A percentile compares a stretch with the other conserved stretches of the same genome.
Conservation (phyloP, 352 stramenopile genomes). For the Peronospora belbahrii region DNA sequence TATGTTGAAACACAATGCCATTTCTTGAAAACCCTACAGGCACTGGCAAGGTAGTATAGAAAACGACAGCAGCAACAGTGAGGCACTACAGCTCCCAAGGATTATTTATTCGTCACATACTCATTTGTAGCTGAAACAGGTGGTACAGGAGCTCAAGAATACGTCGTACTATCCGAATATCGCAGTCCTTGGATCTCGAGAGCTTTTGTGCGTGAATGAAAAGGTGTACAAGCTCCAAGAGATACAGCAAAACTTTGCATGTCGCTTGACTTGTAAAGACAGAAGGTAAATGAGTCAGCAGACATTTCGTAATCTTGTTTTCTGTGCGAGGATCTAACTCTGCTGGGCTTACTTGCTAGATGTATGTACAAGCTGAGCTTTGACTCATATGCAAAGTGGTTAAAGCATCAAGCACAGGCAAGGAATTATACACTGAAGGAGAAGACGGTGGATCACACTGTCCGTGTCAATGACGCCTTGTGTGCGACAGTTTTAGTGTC, state of each 20-base stretch:
- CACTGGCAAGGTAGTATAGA: constrained; percentile 88
- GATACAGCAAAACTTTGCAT: constrained; percentile 82
- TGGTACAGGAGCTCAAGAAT: constrained; percentile 93
- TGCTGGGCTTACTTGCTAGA: constrained; percentile 16
- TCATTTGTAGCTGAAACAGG: constrained; percentile 96
- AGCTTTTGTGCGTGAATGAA: constrained; percentile 96
- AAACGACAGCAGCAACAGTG: constrained; percentile 24
- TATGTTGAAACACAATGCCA: constrained; percentile 89
- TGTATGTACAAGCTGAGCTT: constrained; percentile 76
- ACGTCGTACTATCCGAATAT: constrained; percentile 87
- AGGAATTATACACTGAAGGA: constrained; percentile 90
- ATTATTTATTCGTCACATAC: constrained; percentile 98
- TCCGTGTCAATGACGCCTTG: constrained; percentile 1
- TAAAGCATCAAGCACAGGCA: constrained; percentile 40
- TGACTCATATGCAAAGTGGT: constrained; percentile 45
- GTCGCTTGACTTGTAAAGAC: constrained; percentile 79
- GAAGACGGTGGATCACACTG: constrained; percentile 38
- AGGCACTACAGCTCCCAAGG: constrained; percentile 49
- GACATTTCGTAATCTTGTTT: too few relatives aligned
- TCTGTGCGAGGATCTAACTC: not conserved
- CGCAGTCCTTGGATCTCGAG: constrained; percentile 89
- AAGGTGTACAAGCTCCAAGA: constrained; percentile 86
- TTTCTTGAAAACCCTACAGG: constrained; percentile 97
- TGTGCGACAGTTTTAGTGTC: constrained; percentile 14
- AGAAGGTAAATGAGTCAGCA: constrained; percentile 55